Percentiles rank a stretch among this genome's conserved stretches.
phyloP scores from a whole-genome alignment of 1,284 basidiomycete genomes.

The Lentinus polychrous region DNA sequence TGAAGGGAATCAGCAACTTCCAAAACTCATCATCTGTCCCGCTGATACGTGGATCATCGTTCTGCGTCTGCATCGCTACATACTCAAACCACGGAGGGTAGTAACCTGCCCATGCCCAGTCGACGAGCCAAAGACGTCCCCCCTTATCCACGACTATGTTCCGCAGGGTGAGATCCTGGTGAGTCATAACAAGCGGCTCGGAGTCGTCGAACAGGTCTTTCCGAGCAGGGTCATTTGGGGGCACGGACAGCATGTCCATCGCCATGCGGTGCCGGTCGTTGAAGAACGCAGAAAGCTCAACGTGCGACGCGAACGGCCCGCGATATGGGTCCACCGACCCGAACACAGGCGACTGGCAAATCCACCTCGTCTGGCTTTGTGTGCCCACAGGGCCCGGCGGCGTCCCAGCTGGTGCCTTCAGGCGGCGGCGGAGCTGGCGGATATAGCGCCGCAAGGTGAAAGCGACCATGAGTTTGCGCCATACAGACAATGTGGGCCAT shows the following conservation, averaged over 20 bases:
- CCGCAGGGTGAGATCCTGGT: constrained; percentile 20
- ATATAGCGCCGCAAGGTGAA: constrained; percentile 6
- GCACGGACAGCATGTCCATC: neutral
- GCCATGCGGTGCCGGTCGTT: constrained; percentile 2
- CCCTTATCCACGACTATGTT: constrained; percentile 23
- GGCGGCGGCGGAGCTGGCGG: constrained; percentile 8
- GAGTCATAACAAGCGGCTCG: constrained; percentile 23
- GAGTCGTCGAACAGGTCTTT: constrained; percentile 17
- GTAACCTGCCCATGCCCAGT: constrained; percentile 23
- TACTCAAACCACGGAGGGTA: constrained; percentile 27
- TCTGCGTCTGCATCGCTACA: neutral
- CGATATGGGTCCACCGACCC: neutral
- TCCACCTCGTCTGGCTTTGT: no score
- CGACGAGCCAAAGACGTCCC: constrained; percentile 23
- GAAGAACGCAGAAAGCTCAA: constrained; percentile 12
- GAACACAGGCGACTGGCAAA: constrained; percentile 5
- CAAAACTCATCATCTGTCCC: neutral
- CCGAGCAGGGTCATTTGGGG: neutral
- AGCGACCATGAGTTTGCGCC: constrained; percentile 2
- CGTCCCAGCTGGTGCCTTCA: neutral
- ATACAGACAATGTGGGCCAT: constrained; percentile 2
- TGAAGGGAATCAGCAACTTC: neutral
- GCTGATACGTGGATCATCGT: neutral
- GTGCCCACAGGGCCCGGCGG: constrained; percentile 11
- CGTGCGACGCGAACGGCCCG: constrained; percentile 12